These are phyloP conservation scores for Alternaria gaisen DNA, from an alignment of 2,329 filamentous ascomycete genomes.

Conservation along the genomic window DNA sequence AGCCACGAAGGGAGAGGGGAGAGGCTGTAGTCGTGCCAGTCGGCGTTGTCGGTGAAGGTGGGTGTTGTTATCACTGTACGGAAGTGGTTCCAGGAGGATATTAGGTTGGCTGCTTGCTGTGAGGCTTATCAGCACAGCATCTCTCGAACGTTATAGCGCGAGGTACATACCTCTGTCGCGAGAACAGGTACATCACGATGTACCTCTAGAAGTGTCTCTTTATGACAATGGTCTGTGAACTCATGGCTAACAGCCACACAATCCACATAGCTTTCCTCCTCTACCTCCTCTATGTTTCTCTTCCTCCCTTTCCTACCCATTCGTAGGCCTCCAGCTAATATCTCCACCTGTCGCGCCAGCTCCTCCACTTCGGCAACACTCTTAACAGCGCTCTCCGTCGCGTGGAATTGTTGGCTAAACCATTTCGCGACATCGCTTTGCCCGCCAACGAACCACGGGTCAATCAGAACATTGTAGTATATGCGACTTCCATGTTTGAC, in stretches of 20 bases:
- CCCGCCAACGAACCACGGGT: conserved; percentile 70
- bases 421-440: conserved; percentile 71
- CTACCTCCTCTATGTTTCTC: conserved; percentile 19
- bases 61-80: conserved; percentile 62
- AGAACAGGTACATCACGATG: conserved; percentile 65
- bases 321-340: conserved; percentile 44
- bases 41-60: conserved; percentile 52
- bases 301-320: conserved; percentile 24
- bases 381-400: conserved; percentile 62
- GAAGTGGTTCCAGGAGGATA: conserved; percentile 69
- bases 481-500: conserved; percentile 55
- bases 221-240: conserved; percentile 74
- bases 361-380: conserved; percentile 65
- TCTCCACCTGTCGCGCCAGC: conserved; percentile 61
- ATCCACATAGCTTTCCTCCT: conserved; percentile 60
- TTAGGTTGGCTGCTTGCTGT: conserved; percentile 64
- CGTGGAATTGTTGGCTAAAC: conserved; percentile 73
- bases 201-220: conserved; percentile 66
- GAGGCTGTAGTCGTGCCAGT: conserved; percentile 59
- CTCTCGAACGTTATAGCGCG: fast-evolving
- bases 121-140: not conserved
- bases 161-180: conserved; percentile 58
- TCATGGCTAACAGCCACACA: conserved; percentile 69
- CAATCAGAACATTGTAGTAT: conserved; percentile 71
- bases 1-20: conserved; percentile 66